Conservation (phyloP, 768 basidiomycete species). For the Mycena belliarum region DNA sequence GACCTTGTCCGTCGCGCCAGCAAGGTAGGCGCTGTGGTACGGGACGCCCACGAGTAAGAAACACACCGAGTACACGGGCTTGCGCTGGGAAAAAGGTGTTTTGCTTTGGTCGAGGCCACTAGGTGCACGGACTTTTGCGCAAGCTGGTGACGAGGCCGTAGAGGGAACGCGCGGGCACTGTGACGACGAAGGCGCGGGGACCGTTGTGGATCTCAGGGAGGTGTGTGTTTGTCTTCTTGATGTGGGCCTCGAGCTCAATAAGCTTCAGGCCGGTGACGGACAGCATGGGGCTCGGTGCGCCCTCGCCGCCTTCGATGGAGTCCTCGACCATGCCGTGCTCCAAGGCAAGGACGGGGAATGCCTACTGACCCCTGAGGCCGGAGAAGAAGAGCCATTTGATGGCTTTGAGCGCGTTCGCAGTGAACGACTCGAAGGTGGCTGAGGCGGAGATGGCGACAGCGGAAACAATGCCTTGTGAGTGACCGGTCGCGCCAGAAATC, state of each 20-base stretch:
- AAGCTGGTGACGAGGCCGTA: slow-evolving; percentile 92
- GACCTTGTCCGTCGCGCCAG: slow-evolving; percentile 72
- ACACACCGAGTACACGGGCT: slow-evolving; percentile 87
- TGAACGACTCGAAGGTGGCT: slow-evolving; percentile 70
- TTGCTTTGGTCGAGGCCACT: slow-evolving; percentile 92
- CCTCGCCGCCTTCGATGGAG: slow-evolving; percentile 90
- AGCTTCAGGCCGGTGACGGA: slow-evolving; percentile 81
- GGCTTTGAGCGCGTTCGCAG: slow-evolving; percentile 77
- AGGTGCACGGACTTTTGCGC: slow-evolving; percentile 86
- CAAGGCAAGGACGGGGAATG: slow-evolving; percentile 89
- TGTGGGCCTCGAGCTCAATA: slow-evolving; percentile 76
- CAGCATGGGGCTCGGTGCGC: slow-evolving; percentile 91
- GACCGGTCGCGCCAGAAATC: slow-evolving; percentile 89
- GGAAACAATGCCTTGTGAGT: slow-evolving; percentile 95
- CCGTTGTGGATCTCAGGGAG: slow-evolving; percentile 87
- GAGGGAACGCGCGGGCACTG: slow-evolving; percentile 87
- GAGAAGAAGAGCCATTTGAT: slow-evolving; percentile 92
- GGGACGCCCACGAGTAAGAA: slow-evolving; percentile 97
- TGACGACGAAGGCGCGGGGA: slow-evolving; percentile 87
- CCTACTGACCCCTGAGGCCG: slow-evolving; percentile 89
- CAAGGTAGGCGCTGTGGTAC: slow-evolving; percentile 89
- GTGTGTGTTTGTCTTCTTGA: slow-evolving; percentile 85
- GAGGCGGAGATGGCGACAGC: slow-evolving; percentile 90
- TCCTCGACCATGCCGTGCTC: slow-evolving; percentile 89
- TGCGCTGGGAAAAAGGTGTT: slow-evolving; percentile 90